Percentiles rank a stretch among this genome's conserved stretches.
Evolutionary conservation across 2,329 filamentous ascomycete genomes (phyloP).

Genomic region (Emergomyces pasteurianus): DNA sequence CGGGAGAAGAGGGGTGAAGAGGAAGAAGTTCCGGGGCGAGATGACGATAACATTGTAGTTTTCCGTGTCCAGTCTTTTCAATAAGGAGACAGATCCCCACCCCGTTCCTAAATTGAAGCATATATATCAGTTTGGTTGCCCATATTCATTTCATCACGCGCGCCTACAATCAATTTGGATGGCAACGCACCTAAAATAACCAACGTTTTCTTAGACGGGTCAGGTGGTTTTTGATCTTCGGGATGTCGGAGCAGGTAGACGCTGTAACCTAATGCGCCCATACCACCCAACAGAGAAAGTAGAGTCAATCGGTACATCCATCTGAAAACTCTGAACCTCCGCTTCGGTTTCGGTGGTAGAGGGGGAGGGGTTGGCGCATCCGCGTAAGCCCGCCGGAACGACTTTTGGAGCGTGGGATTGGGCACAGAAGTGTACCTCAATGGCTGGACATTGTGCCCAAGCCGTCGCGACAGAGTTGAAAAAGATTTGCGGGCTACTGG

Average conservation of each 20-base stretch:
- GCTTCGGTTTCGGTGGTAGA: constrained; percentile 33
- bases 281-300: constrained; percentile 55
- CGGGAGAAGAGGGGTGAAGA: constrained; percentile 93
- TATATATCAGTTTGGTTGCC: constrained; percentile 12
- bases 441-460: constrained; percentile 18
- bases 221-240: constrained; percentile 61
- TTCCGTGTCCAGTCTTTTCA: constrained; percentile 97
- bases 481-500: constrained; percentile 27
- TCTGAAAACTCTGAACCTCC: constrained; percentile 57
- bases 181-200: constrained; percentile 69
- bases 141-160: neutral
- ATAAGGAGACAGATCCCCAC: constrained; percentile 88
- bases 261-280: constrained; percentile 63
- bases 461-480: constrained; percentile 17
- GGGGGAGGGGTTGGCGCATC: constrained; percentile 25
- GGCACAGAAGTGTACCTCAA: constrained; percentile 15
- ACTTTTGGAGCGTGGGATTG: constrained; percentile 20
- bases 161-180: neutral
- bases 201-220: constrained; percentile 90
- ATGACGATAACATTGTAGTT: constrained; percentile 99
- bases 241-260: constrained; percentile 78
- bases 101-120: constrained; percentile 61
- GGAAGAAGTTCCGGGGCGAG: constrained; percentile 98
- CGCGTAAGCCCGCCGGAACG: constrained; percentile 39
- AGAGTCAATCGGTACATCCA: constrained; percentile 79